Evolutionary conservation across 179 eudicot species (phyloP).

Genomic region (Drosera spatulata): DNA sequence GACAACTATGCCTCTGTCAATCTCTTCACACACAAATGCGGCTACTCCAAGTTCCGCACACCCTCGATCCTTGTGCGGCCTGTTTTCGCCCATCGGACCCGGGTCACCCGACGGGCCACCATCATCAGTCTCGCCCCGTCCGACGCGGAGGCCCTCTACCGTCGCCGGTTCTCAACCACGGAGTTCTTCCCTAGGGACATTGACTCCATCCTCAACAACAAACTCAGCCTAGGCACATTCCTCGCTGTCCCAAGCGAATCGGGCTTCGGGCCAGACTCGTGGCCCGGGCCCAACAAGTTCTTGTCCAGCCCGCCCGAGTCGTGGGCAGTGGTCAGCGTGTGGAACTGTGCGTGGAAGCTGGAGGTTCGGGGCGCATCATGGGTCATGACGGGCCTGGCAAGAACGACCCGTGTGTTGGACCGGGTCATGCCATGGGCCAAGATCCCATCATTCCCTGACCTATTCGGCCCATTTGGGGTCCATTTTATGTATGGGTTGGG

Average conservation of each 20-base stretch:
- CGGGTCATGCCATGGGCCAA: slow-evolving; percentile 66
- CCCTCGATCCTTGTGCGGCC: slow-evolving; percentile 85
- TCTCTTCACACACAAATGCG: slow-evolving; percentile 64
- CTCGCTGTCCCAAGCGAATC: slow-evolving; percentile 45
- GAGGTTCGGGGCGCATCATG: slow-evolving; percentile 82
- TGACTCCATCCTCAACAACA: slow-evolving; percentile 48
- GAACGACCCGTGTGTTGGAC: slow-evolving; percentile 54
- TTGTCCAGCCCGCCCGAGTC: slow-evolving; percentile 49
- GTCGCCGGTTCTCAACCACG: slow-evolving; percentile 52
- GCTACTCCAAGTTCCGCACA: slow-evolving; percentile 78
- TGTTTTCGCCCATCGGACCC: slow-evolving; percentile 64
- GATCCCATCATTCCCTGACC: slow-evolving; percentile 73
- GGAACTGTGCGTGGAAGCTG: slow-evolving; percentile 70
- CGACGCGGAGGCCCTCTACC: slow-evolving; percentile 79
- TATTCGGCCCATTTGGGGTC: slow-evolving; percentile 84
- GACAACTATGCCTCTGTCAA: slow-evolving; percentile 64
- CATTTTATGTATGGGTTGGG: slow-evolving; percentile 86
- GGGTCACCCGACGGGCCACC: slow-evolving; percentile 19
- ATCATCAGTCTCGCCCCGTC: slow-evolving; percentile 37
- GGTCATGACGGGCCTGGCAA: slow-evolving; percentile 34
- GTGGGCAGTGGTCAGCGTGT: slow-evolving; percentile 79
- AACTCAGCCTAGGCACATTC: slow-evolving; percentile 58
- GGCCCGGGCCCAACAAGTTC: slow-evolving; percentile 43
- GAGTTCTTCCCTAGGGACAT: slow-evolving; percentile 94
- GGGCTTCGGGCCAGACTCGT: slow-evolving; percentile 7